These are phyloP conservation scores for Brasilioporus rufonigricans DNA, from an alignment of 768 basidiomycete species.

Conservation along the genomic window DNA sequence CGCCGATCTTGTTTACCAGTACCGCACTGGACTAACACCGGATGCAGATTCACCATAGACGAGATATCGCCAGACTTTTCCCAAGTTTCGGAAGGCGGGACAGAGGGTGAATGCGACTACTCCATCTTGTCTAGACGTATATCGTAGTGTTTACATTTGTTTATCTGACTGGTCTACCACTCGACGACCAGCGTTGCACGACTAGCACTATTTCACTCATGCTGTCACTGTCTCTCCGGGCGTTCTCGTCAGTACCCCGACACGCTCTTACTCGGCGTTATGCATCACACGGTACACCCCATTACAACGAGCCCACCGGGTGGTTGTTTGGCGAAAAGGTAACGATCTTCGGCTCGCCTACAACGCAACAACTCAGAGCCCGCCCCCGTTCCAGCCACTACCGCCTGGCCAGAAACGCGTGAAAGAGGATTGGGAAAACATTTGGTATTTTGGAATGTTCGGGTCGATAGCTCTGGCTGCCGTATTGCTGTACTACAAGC, in stretches of 20 bases:
- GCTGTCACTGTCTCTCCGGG: conserved; percentile 51
- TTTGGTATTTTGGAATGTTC: conserved; percentile 92
- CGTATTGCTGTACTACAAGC: conserved; percentile 86
- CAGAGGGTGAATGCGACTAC: conserved; percentile 37
- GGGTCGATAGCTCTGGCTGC: conserved; percentile 76
- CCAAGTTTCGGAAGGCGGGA: conserved; percentile 25
- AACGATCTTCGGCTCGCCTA: not conserved
- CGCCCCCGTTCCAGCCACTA: conserved; percentile 50
- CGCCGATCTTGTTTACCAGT: conserved; percentile 10
- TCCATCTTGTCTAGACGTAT: conserved; percentile 36
- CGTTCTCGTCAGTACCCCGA: conserved; percentile 17
- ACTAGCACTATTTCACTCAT: conserved; percentile 26
- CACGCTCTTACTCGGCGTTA: conserved; percentile 41
- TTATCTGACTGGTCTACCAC: conserved; percentile 10
- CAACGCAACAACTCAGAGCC: not conserved
- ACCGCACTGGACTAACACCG: conserved; percentile 4
- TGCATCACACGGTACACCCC: conserved; percentile 75
- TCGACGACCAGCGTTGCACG: not conserved
- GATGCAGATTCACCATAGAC: conserved; percentile 54
- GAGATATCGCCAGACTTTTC: conserved; percentile 47
- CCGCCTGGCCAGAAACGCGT: conserved; percentile 81
- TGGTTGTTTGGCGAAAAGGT: conserved; percentile 91
- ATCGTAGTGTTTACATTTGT: conserved; percentile 21
- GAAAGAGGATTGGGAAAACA: conserved; percentile 87
- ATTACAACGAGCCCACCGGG: conserved; percentile 87